A percentile compares a stretch with the other conserved stretches of the same genome.
Evolutionary conservation across 2,329 filamentous ascomycete species (phyloP).

Genomic region (Bipolaris victoriae): DNA sequence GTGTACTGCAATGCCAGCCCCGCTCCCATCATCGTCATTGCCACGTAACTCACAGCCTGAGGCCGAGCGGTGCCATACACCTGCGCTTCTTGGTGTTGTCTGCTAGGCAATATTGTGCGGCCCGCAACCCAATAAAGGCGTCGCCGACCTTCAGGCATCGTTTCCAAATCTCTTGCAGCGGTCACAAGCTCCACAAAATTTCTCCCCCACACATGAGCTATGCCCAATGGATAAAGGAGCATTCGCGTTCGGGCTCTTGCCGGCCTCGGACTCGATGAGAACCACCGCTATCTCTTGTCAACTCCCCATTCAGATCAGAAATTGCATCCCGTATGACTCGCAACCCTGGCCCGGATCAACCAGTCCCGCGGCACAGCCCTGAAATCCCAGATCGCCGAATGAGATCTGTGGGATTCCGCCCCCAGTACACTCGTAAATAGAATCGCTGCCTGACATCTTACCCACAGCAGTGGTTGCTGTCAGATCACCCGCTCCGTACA

Average conservation of each 20-base stretch:
- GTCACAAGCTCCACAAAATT: neutral
- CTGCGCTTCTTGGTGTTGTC: slow-evolving; percentile 4
- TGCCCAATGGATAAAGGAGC: slow-evolving; percentile 1
- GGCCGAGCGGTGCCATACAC: slow-evolving; percentile 1
- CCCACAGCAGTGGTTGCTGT: slow-evolving; percentile 8
- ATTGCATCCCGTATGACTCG: slow-evolving; percentile 10
- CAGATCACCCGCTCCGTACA: slow-evolving; percentile 11
- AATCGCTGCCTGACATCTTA: slow-evolving; percentile 6
- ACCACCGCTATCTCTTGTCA: neutral
- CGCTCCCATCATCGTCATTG: neutral
- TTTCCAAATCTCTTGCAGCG: slow-evolving; percentile 8
- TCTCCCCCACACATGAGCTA: slow-evolving; percentile 5
- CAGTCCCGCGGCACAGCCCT: slow-evolving; percentile 11
- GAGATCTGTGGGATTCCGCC: slow-evolving; percentile 4
- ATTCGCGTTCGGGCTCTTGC: slow-evolving; percentile 3
- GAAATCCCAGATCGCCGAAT: slow-evolving; percentile 12
- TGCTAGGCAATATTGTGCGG: slow-evolving; percentile 8
- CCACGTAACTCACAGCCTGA: neutral
- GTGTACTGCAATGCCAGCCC: neutral
- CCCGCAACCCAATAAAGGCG: slow-evolving; percentile 3
- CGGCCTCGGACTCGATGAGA: neutral
- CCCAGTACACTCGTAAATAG: slow-evolving; percentile 6
- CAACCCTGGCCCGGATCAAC: slow-evolving; percentile 12
- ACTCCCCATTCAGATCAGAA: slow-evolving; percentile 1
- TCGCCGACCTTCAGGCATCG: slow-evolving; percentile 14